Conservation (phyloP, 2,329 filamentous ascomycete genomes). For the Penicillium sp. region DNA sequence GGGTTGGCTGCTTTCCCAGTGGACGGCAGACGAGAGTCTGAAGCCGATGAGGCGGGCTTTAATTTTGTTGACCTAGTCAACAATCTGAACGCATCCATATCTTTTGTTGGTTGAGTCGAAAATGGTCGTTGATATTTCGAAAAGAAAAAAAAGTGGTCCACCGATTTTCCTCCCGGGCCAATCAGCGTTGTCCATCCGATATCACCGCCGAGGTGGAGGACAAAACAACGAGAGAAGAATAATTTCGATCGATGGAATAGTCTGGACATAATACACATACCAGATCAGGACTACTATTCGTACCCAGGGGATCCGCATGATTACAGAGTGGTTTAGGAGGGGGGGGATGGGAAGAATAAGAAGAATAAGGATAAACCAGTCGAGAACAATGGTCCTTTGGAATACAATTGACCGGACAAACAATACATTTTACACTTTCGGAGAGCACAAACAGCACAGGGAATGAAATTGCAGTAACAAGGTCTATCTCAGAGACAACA, state of each 20-base stretch:
- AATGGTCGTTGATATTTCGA: slow-evolving; percentile 18
- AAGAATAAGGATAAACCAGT: not conserved
- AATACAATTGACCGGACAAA: not conserved
- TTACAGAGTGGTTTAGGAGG: not conserved
- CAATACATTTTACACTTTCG: not conserved
- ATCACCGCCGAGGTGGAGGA: not conserved
- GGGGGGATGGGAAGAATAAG: not conserved
- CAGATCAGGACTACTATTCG: not conserved
- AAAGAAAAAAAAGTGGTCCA: slow-evolving; percentile 29
- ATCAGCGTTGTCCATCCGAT: slow-evolving; percentile 25
- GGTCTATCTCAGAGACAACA: slow-evolving; percentile 42
- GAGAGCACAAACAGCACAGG: not conserved
- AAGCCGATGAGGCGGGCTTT: slow-evolving; percentile 31
- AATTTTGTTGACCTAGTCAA: slow-evolving; percentile 46
- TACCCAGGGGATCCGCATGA: not conserved
- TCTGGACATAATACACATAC: not conserved
- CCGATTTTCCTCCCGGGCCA: slow-evolving; percentile 31
- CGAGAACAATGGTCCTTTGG: not conserved
- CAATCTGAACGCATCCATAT: slow-evolving; percentile 49
- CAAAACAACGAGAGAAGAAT: not conserved
- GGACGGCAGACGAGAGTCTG: slow-evolving; percentile 38
- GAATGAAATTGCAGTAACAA: slow-evolving; percentile 17
- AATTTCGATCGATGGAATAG: not conserved
- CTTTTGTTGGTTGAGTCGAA: slow-evolving; percentile 14
- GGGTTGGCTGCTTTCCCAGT: slow-evolving; percentile 41